phyloP scores from a whole-genome alignment of 495 filamentous ascomycete genomes.

The Rostrohypoxylon terebratum region DNA sequence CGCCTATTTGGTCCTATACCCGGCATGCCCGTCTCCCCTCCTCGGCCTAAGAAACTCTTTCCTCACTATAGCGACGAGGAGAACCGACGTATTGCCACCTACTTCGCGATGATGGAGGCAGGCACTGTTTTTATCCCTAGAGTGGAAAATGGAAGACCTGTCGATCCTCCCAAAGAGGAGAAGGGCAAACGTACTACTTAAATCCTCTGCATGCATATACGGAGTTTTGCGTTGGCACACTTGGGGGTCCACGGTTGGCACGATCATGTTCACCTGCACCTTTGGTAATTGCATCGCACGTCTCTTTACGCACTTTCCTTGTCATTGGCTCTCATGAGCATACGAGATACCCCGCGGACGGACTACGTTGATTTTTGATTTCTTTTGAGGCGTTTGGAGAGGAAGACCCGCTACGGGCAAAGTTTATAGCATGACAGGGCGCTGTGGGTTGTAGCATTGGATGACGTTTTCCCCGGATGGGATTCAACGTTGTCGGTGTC shows the following conservation, averaged over 20 bases:
- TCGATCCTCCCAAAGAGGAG: not conserved
- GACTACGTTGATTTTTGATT: not conserved
- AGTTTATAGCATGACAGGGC: not conserved
- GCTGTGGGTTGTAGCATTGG: not conserved
- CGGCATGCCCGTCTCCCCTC: conserved; percentile 53
- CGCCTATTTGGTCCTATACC: conserved; percentile 57
- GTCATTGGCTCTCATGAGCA: not conserved
- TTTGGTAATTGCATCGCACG: not conserved
- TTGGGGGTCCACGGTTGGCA: not conserved
- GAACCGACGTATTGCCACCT: conserved; percentile 7
- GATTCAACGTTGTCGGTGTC: not conserved
- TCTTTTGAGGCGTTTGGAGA: conserved; percentile 7
- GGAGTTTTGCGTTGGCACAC: not conserved
- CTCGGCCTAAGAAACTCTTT: conserved; percentile 10
- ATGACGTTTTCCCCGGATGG: not conserved
- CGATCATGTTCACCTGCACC: not conserved
- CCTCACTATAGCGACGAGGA: conserved; percentile 28
- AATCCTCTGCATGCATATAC: not conserved
- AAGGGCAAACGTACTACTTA: not conserved
- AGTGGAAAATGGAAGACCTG: not conserved
- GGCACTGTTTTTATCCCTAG: not conserved
- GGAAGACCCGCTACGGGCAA: no score
- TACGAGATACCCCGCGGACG: conserved; percentile 7
- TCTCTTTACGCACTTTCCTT: conserved; percentile 1
- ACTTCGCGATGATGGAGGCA: conserved; percentile 1